Base-by-base conservation (phyloP, 2,329 filamentous ascomycete genomes). In the Sclerotinia minor region DNA sequence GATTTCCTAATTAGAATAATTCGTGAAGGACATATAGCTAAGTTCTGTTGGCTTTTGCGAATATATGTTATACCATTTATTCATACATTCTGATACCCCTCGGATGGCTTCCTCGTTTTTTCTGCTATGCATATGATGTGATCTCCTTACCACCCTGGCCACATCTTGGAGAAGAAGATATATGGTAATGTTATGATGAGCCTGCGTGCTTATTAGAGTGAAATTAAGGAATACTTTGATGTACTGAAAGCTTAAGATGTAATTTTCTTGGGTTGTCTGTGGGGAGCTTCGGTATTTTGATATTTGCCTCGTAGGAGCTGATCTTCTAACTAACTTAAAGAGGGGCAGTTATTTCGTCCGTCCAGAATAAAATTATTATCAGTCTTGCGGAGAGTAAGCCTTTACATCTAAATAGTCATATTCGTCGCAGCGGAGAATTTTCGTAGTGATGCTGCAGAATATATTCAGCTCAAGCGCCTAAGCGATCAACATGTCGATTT, bases 201-300 rank as follows among this genome's bases (percentile, higher is more conserved):
- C 54, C 32, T 1, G 9, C 19, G 21, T 21, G 35, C 21, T 38
- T 41, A 41, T 9, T 32, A 41, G 32, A 41, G 6, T 13, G 54
- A 41, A 32, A 41, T 41, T 5, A 32, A 57, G n/a, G 54, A 41
- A 38, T 57, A 57, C 17, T 57, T 57, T 38, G 53, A 57, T 57
- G 21, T 21, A 6, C 32, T 57, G 17, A 6, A 57, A n/a, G 3
- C 38, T 2, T 32, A 57, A 6, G 8, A 57, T 41, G 0, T 24
- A 24, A n/a, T 13, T n/a, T 38, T 15, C 1, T 38, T 15, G 32
- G 2, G 13, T 24, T 38, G 11, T n/a, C 21, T 57, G 21, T 57
- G 32, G 24, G 53, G 38, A 55, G 32, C 9, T 32, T n/a, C 11
- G n/a, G 3, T 21, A 1, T n/a, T 55, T 38, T n/a, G 9, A 35